Evolutionary conservation across 1,139 yeast species (phyloP).

Genomic region (Blastobotrys aristatus): DNA sequence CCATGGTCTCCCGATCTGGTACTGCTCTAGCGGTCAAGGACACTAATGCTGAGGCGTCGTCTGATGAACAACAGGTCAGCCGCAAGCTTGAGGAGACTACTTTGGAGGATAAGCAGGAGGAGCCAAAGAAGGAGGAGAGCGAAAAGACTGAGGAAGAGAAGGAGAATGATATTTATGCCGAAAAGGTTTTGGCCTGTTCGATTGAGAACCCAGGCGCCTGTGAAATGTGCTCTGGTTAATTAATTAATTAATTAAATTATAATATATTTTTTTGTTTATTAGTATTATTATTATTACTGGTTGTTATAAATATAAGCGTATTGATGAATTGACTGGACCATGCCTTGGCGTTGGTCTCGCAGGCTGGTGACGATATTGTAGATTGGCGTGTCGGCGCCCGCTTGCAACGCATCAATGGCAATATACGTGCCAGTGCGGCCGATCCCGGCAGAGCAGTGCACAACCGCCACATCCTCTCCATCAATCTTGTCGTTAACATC

Average conservation of each 20-base stretch:
- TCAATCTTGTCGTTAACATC: slow-evolving; percentile 28
- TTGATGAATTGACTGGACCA: slow-evolving; percentile 64
- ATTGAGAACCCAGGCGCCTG: slow-evolving; percentile 95
- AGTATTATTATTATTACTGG: background rate
- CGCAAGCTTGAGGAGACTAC: slow-evolving; percentile 1
- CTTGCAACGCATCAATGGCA: slow-evolving; percentile 53
- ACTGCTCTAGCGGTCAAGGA: slow-evolving; percentile 1
- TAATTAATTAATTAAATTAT: background rate
- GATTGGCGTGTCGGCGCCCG: slow-evolving; percentile 23
- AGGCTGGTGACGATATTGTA: slow-evolving; percentile 41
- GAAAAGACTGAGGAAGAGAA: slow-evolving; percentile 25
- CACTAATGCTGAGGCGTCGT: background rate
- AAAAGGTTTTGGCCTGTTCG: slow-evolving; percentile 94
- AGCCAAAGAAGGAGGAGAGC: background rate
- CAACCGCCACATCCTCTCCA: slow-evolving; percentile 41
- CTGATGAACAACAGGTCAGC: background rate
- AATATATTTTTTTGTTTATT: slow-evolving; percentile 2
- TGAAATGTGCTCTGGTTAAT: slow-evolving; percentile 96
- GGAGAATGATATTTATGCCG: slow-evolving; percentile 72
- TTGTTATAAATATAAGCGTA: slow-evolving; percentile 26
- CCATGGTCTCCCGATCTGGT: slow-evolving; percentile 4
- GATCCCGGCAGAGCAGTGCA: slow-evolving; percentile 84
- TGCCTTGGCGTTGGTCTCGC: slow-evolving; percentile 54
- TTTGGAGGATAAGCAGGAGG: slow-evolving; percentile 12
- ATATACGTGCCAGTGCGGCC: slow-evolving; percentile 81